Percentiles rank a stretch among this genome's conserved stretches.
These are phyloP conservation scores for Pythium rishiriense DNA, from an alignment of 352 stramenopile species.

Conservation along the genomic window DNA sequence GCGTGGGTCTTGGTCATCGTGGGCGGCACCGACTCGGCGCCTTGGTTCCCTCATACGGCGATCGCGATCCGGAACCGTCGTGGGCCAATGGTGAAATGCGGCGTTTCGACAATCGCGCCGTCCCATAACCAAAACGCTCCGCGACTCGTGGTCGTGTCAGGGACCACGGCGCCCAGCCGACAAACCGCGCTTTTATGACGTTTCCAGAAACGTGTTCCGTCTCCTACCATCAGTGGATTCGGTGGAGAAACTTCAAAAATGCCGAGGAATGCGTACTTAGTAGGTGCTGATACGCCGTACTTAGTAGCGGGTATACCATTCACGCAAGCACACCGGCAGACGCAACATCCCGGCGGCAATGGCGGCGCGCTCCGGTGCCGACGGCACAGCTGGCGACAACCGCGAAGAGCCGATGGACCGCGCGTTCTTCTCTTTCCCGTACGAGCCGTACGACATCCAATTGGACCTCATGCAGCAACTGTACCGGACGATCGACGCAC, in stretches of 20 bases:
- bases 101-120: conserved; percentile 2
- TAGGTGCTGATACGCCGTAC: too few species aligned
- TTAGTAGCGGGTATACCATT: conserved; percentile 12
- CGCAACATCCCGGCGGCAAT: background rate
- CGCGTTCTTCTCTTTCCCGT: conserved; percentile 88
- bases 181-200: too few species aligned
- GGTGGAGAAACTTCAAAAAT: conserved; percentile 7
- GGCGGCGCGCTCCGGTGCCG: background rate
- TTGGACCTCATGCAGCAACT: conserved; percentile 87
- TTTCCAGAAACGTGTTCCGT: too few species aligned
- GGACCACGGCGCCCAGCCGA: too few species aligned
- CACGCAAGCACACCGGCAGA: background rate
- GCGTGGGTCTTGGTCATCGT: conserved; percentile 13
- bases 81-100: background rate
- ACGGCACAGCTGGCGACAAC: background rate
- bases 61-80: background rate
- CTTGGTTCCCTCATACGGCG: background rate
- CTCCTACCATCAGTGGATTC: too few species aligned
- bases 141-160: too few species aligned
- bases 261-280: too few species aligned
- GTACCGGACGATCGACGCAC: conserved; percentile 73
- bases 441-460: conserved; percentile 90
- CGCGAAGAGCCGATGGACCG: conserved; percentile 25
- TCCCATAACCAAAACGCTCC: background rate
- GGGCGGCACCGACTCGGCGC: background rate